phyloP scores from a whole-genome alignment of 441 rosid genomes.

The Jatropha podagrica region DNA sequence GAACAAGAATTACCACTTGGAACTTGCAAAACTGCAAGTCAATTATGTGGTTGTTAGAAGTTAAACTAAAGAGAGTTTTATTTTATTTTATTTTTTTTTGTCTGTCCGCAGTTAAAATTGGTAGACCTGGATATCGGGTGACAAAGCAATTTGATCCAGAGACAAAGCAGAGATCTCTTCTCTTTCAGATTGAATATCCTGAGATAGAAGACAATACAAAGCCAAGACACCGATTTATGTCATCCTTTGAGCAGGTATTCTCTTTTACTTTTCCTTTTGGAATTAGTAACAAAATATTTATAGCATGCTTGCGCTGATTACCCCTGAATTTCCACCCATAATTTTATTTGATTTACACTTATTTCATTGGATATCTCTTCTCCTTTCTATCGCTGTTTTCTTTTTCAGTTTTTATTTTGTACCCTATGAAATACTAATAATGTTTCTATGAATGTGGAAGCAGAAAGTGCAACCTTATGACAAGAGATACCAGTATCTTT shows the following conservation, averaged over 20 bases:
- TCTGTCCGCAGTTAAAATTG: slow-evolving; percentile 72
- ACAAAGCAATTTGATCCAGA: slow-evolving; percentile 93
- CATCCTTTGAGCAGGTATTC: slow-evolving; percentile 85
- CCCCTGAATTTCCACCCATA: not conserved
- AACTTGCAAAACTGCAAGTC: not conserved
- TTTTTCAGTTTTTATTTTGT: not conserved
- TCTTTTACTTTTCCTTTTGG: not conserved
- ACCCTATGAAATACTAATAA: slow-evolving; percentile 1
- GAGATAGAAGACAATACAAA: slow-evolving; percentile 87
- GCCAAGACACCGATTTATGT: slow-evolving; percentile 95
- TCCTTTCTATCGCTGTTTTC: not conserved
- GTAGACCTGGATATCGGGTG: slow-evolving; percentile 92
- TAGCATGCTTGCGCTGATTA: slow-evolving; percentile 1
- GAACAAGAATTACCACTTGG: not conserved
- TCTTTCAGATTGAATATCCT: slow-evolving; percentile 98
- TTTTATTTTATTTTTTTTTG: not conserved
- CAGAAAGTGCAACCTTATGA: slow-evolving; percentile 86
- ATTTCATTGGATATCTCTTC: not conserved
- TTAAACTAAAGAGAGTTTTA: not conserved
- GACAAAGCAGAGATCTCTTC: slow-evolving; percentile 82
- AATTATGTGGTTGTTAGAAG: not conserved
- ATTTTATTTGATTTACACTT: not conserved
- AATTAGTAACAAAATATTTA: not conserved
- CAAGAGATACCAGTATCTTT: slow-evolving; percentile 83
- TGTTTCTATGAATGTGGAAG: slow-evolving; percentile 21